These are phyloP conservation scores for Fragaria iinumae DNA, from an alignment of 306 rosid species.

Conservation along the genomic window DNA sequence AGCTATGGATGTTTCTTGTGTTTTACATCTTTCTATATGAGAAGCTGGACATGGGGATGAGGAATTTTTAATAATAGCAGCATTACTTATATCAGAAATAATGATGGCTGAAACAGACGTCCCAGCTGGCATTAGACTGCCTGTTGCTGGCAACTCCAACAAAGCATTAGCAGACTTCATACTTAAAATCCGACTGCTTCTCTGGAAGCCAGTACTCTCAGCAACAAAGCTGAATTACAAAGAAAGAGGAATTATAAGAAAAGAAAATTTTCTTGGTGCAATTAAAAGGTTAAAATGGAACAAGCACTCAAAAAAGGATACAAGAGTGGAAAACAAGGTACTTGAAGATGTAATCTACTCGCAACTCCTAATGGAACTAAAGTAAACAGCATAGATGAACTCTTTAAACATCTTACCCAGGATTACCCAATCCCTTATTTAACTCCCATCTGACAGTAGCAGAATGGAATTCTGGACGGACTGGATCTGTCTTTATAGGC, in stretches of 20 bases:
- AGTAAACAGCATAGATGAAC: not conserved
- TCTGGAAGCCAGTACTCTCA: constrained; percentile 87
- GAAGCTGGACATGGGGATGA: constrained; percentile 28
- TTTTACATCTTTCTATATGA: constrained; percentile 27
- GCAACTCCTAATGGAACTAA: not conserved
- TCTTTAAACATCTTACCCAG: constrained; percentile 66
- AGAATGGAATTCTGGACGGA: constrained; percentile 77
- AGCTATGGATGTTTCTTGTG: constrained; percentile 33
- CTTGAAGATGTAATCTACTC: not conserved
- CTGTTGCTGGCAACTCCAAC: constrained; percentile 75
- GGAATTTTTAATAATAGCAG: constrained; percentile 25
- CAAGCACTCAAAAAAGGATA: not conserved
- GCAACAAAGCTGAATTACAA: constrained; percentile 74
- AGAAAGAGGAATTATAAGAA: not conserved
- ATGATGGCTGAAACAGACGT: constrained; percentile 60
- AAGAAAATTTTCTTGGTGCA: not conserved
- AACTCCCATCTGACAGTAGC: constrained; percentile 68
- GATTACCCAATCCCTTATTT: constrained; percentile 76
- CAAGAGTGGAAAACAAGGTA: too few relatives aligned
- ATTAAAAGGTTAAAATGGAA: constrained; percentile 1
- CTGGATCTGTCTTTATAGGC: constrained; percentile 61
- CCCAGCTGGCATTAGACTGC: constrained; percentile 59
- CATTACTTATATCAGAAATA: constrained; percentile 51
- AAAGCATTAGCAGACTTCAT: constrained; percentile 93
- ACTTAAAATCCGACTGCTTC: constrained; percentile 80